Base-by-base conservation (phyloP, 164 flowering plant species). In the Aristolochia contorta region DNA sequence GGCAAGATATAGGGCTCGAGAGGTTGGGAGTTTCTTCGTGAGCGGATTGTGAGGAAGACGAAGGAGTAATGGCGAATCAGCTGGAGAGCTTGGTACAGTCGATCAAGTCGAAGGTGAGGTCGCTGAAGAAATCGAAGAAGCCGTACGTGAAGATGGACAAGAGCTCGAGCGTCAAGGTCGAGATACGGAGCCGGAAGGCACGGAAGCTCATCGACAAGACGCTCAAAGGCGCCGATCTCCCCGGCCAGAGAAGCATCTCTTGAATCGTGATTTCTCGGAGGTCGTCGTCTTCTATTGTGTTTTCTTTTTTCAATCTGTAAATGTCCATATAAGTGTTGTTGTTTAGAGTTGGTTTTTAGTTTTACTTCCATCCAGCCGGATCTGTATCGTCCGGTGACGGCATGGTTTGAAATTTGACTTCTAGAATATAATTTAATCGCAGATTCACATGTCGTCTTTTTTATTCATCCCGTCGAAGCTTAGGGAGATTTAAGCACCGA, bases 121-220 rank as follows among this genome's bases (percentile, higher is more conserved):
- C 79, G 0, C 64, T 84, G 71, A 89, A 80, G 84, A 89, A 81
- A 60, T 56, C 75, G 64, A 87, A 74, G 84, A 86, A 83, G 65
- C 81, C 88, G 0, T 91, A 91, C 70, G 32, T 84, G 14, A 88
- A 82, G 74, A 88, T 91, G 89, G 97, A 91, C 70, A 91, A 88
- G 67, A 86, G 93, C 67, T 76, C 93, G 1, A 87, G 96, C 64
- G 91, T 87, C 9, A 84, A 55, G 68, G 91, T 84, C 3, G 93
- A 91, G 85, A 86, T 91, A 68, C 83, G 89, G 10, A 86, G 97
- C 79, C 68, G 82, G 20, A 76, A 79, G 46, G 91, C 97, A 12
- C 75, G 78, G 4, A 69, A 83, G 57, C 77, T 91, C 69, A 87
- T 91, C 63, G 88, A 91, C 47, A 82, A 87, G 71, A 86, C 83